These are phyloP conservation scores for Apiotrichum siamense DNA, from an alignment of 1,284 basidiomycete genomes.

Conservation along the genomic window DNA sequence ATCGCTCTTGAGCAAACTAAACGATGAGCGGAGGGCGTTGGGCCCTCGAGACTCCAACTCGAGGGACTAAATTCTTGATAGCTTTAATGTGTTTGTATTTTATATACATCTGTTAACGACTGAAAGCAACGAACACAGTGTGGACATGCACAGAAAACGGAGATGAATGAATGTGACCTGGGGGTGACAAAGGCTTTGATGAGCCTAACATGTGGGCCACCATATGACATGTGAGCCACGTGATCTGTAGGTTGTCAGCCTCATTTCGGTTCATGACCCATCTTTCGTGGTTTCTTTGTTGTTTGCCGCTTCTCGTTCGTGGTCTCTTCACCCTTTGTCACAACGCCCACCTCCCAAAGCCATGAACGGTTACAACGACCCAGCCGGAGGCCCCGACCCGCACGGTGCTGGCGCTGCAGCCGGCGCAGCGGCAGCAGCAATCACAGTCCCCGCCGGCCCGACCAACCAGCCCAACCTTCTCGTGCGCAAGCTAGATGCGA, in stretches of 20 bases:
- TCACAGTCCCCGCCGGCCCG: slow-evolving; percentile 28
- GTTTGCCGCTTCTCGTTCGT: neutral
- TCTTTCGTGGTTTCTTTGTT: slow-evolving; percentile 1
- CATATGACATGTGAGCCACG: too few species aligned
- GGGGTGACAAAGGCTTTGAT: too few species aligned
- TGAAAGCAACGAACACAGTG: neutral
- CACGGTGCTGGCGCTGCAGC: too few species aligned
- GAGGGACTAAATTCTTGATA: neutral
- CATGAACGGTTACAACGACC: slow-evolving; percentile 7
- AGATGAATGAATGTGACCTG: neutral
- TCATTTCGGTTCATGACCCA: too few species aligned
- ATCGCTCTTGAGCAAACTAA: neutral
- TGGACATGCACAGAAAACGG: neutral
- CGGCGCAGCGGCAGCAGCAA: neutral
- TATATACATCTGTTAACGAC: neutral
- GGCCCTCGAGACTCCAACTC: slow-evolving; percentile 10
- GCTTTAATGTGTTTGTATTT: neutral
- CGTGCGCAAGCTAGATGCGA: slow-evolving; percentile 58
- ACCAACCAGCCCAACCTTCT: slow-evolving; percentile 40
- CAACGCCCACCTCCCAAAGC: neutral
- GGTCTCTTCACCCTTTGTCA: too few species aligned
- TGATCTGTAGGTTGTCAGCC: too few species aligned
- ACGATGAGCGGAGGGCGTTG: slow-evolving; percentile 4
- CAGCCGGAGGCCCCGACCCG: too few species aligned
- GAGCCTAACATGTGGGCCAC: neutral